Conservation (phyloP, 345 rosid species). For the Syzygium aqueum region DNA sequence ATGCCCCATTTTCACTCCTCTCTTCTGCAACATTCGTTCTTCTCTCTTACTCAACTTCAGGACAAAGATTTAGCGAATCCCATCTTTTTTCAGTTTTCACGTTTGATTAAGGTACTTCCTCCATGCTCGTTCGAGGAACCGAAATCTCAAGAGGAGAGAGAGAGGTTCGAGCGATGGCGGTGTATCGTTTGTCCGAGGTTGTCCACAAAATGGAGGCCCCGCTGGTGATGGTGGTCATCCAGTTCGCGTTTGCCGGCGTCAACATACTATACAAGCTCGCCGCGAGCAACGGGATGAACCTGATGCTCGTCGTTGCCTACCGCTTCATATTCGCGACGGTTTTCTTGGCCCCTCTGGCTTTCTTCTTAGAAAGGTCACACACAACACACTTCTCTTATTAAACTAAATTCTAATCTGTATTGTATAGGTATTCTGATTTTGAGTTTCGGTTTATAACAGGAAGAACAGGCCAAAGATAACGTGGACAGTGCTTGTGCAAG, state of each 20-base stretch:
- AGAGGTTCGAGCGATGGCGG: background rate
- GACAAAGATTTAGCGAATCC: background rate
- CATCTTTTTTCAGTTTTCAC: background rate
- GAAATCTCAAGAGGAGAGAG: background rate
- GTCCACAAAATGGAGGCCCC: background rate
- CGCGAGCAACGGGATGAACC: background rate
- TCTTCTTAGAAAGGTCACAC: constrained; percentile 9
- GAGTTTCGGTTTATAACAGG: constrained; percentile 7
- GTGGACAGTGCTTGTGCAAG: constrained; percentile 30
- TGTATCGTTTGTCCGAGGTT: background rate
- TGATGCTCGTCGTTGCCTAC: background rate
- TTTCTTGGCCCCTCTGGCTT: constrained; percentile 7
- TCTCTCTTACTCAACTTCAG: background rate
- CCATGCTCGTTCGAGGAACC: background rate
- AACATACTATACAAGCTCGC: constrained; percentile 7
- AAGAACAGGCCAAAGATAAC: constrained; percentile 40
- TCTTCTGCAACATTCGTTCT: background rate
- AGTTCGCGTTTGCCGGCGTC: constrained; percentile 1
- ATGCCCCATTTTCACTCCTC: background rate
- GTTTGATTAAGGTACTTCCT: background rate
- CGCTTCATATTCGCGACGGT: constrained; percentile 4
- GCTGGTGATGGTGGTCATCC: constrained; percentile 6
- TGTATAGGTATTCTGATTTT: background rate
- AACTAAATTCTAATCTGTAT: background rate
- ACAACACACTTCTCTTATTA: background rate